Conservation (phyloP, 768 basidiomycete species). For the Suillus lakei region DNA sequence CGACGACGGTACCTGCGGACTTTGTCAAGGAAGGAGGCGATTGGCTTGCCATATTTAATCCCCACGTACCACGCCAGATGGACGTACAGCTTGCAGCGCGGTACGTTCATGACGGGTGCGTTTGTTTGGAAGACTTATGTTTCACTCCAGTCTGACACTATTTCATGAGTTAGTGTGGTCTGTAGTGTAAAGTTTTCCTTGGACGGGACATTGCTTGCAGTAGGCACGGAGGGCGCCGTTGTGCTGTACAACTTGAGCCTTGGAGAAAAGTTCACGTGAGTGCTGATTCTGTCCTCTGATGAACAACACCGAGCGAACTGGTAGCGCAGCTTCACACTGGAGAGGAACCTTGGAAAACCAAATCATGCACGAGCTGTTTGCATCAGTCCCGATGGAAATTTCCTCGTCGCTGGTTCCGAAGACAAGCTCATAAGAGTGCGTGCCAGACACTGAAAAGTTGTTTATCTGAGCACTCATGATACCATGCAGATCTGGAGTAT, state of each 20-base stretch:
- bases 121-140: slow-evolving; percentile 5
- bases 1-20: slow-evolving; percentile 30
- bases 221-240: slow-evolving; percentile 49
- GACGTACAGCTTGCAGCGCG: slow-evolving; percentile 62
- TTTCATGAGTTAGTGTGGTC: slow-evolving; percentile 56
- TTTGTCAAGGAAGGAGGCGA: slow-evolving; percentile 71
- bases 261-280: slow-evolving; percentile 35
- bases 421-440: slow-evolving; percentile 89
- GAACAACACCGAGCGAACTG: background rate
- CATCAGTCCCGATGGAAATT: slow-evolving; percentile 76
- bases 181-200: slow-evolving; percentile 95
- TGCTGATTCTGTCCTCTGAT: background rate
- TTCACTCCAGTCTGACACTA: slow-evolving; percentile 1
- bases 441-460: background rate
- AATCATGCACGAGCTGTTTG: slow-evolving; percentile 64
- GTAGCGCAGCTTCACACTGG: background rate
- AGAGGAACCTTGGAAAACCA: background rate
- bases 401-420: slow-evolving; percentile 82
- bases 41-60: slow-evolving; percentile 91
- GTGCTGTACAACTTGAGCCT: slow-evolving; percentile 31
- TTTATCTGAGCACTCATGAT: slow-evolving; percentile 15
- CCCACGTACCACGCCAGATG: slow-evolving; percentile 74
- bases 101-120: slow-evolving; percentile 6
- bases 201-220: slow-evolving; percentile 91
- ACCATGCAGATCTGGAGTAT: slow-evolving; percentile 87